These are phyloP conservation scores for Sphagnum contortum DNA, from an alignment of 225 moss, liverwort and hornwort genomes.

Conservation along the genomic window DNA sequence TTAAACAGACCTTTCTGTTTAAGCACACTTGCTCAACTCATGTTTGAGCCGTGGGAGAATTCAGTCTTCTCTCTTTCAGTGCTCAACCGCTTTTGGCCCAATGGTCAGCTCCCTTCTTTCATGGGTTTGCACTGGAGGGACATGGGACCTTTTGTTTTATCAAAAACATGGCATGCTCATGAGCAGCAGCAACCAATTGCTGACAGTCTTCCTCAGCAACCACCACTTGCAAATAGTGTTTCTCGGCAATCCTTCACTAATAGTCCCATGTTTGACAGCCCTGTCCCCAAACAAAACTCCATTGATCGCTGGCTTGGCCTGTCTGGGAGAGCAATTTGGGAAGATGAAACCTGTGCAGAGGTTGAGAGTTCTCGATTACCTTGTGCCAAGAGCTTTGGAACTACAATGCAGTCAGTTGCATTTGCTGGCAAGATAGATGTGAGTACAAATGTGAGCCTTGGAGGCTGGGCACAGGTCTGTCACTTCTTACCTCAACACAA, in stretches of 20 bases:
- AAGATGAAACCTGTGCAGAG: slow-evolving; percentile 31
- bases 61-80: slow-evolving; percentile 73
- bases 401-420: slow-evolving; percentile 71
- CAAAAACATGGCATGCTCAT: slow-evolving; percentile 30
- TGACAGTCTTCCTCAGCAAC: no score
- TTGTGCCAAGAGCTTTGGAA: slow-evolving; percentile 45
- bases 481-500: not conserved
- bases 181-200: no score
- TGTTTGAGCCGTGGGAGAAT: slow-evolving; percentile 78
- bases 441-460: slow-evolving; percentile 56
- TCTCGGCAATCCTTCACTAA: slow-evolving; percentile 29
- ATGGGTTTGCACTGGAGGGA: slow-evolving; percentile 76
- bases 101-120: slow-evolving; percentile 57
- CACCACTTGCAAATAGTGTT: no score
- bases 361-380: slow-evolving; percentile 30
- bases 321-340: slow-evolving; percentile 33
- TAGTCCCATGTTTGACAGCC: slow-evolving; percentile 28
- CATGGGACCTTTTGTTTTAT: slow-evolving; percentile 80
- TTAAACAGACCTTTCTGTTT: slow-evolving; percentile 52
- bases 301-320: slow-evolving; percentile 35
- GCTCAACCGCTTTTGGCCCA: slow-evolving; percentile 66
- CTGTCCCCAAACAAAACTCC: slow-evolving; percentile 19
- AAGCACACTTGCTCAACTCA: slow-evolving; percentile 74
- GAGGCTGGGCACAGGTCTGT: slow-evolving; percentile 82
- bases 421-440: slow-evolving; percentile 80